Evolutionary conservation across 441 rosid genomes (phyloP).

Genomic region (Theobroma grandiflorum): DNA sequence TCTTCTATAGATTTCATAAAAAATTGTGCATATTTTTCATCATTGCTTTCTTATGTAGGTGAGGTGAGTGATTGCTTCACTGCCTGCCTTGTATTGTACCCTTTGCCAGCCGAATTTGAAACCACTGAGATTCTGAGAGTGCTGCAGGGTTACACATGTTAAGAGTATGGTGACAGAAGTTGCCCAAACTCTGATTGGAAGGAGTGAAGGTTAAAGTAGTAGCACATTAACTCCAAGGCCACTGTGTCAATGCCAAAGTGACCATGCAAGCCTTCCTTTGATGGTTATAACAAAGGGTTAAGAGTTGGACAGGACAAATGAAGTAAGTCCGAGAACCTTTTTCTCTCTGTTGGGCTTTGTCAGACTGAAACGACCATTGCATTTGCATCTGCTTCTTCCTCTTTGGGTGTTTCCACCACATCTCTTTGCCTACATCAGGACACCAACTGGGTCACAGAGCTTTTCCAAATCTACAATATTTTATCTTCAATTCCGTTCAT

Average conservation of each 20-base stretch:
- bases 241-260: neutral
- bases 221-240: too few relatives aligned
- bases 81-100: too few relatives aligned
- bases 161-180: too few relatives aligned
- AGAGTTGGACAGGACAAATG: neutral
- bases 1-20: too few relatives aligned
- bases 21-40: too few relatives aligned
- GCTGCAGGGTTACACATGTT: too few relatives aligned
- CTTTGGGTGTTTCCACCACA: neutral
- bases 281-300: neutral
- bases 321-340: neutral
- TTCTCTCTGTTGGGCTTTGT: neutral
- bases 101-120: too few relatives aligned
- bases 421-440: neutral
- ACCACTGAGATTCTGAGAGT: too few relatives aligned
- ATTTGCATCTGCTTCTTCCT: neutral
- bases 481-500: neutral
- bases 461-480: neutral
- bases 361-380: constrained; percentile 8
- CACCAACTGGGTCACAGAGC: neutral
- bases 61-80: too few relatives aligned
- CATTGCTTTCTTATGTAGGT: too few relatives aligned
- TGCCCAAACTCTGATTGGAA: neutral
- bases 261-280: neutral
- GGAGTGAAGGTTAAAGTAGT: neutral